Conservation (phyloP, 345 rosid genomes). For the Pugionium cornutum region DNA sequence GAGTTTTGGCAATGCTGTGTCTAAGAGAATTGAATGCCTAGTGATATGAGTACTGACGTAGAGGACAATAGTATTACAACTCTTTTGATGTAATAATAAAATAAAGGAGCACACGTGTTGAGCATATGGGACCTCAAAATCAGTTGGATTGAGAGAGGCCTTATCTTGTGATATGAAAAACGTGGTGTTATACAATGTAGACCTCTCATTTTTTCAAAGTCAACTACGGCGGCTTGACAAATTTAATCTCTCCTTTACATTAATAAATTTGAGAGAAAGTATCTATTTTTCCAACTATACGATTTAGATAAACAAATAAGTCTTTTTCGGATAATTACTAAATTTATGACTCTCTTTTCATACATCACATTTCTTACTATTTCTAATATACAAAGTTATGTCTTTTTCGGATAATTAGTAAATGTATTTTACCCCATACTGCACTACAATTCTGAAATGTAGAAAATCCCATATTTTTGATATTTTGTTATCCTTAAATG, state of each 20-base stretch:
- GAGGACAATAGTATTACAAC: background rate
- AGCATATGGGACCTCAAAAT: slow-evolving; percentile 15
- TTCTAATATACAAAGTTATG: too few relatives aligned
- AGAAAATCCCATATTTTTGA: background rate
- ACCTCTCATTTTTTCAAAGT: slow-evolving; percentile 24
- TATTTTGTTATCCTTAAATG: slow-evolving; percentile 17
- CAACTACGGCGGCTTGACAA: slow-evolving; percentile 39
- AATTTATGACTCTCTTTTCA: background rate
- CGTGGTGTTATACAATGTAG: slow-evolving; percentile 18
- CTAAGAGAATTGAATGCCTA: too few relatives aligned
- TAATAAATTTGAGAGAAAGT: background rate
- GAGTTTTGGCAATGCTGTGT: too few relatives aligned
- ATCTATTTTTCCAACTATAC: background rate
- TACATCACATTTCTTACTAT: too few relatives aligned
- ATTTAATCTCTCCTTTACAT: background rate
- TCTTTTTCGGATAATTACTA: too few relatives aligned
- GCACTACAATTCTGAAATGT: background rate
- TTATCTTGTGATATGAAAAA: slow-evolving; percentile 7
- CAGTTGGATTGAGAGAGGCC: slow-evolving; percentile 9
- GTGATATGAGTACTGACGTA: background rate
- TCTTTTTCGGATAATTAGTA: too few relatives aligned
- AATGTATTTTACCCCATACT: background rate
- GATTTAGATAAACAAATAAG: too few relatives aligned
- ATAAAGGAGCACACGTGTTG: slow-evolving; percentile 25
- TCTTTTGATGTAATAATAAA: background rate